phyloP scores from a whole-genome alignment of 768 basidiomycete genomes.

The Leccinum broughii region DNA sequence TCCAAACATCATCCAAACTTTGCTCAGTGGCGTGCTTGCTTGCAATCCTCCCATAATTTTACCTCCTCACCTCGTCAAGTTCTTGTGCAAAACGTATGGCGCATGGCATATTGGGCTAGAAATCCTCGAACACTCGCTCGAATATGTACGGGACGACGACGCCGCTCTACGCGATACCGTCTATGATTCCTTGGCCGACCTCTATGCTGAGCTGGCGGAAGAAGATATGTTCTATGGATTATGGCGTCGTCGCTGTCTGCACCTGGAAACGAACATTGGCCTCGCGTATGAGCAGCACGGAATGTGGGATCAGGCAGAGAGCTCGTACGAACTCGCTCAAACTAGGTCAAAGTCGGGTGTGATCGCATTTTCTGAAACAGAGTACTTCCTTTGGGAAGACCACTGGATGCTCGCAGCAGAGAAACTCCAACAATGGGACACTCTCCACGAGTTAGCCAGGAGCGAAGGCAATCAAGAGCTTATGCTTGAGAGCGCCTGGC shows the following conservation, averaged over 20 bases:
- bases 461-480: constrained; percentile 90
- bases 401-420: constrained; percentile 97
- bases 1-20: constrained; percentile 90
- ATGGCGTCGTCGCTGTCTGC: constrained; percentile 89
- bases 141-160: constrained; percentile 79
- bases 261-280: constrained; percentile 84
- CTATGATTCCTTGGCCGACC: constrained; percentile 87
- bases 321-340: constrained; percentile 88
- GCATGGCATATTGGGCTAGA: constrained; percentile 94
- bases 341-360: constrained; percentile 76
- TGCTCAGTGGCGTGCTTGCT: constrained; percentile 81
- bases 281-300: constrained; percentile 94
- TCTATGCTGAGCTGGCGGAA: constrained; percentile 94
- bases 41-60: constrained; percentile 86
- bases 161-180: constrained; percentile 76
- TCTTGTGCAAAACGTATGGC: constrained; percentile 92
- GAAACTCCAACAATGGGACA: constrained; percentile 98
- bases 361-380: constrained; percentile 89
- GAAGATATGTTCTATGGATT: constrained; percentile 97
- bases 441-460: constrained; percentile 86
- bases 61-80: constrained; percentile 94
- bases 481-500: constrained; percentile 93
- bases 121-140: constrained; percentile 78
- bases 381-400: constrained; percentile 99
- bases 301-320: constrained; percentile 92